Evolutionary conservation across 1,284 basidiomycete species (phyloP), one percentile per base, ranked within the genome.

Genomic region (Heliocybe sulcata): DNA sequence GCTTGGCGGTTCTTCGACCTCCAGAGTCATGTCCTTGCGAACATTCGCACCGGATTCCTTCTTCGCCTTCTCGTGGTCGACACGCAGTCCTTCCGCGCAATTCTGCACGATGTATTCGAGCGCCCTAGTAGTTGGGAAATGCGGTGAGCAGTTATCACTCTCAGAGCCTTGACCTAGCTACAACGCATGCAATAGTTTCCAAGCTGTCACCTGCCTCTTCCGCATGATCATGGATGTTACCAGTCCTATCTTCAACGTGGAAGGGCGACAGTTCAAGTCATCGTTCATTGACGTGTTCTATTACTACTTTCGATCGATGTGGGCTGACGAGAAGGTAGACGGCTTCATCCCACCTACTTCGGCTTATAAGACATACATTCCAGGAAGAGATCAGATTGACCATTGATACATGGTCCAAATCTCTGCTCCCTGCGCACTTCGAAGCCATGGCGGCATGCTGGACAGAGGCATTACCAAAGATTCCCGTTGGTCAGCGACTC

Each of bases 371-470:
- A 42, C 51, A 45, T 33, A 20, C 31, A 38, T 25, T 35, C 10
- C 57, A 90, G 87, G 85, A 87, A 69, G 84, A 87, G 69, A 69
- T 87, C 35, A 74, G 85, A 49, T 63, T 80, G 11, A 71, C 81
- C 2, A 77, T 77, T 1, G 77, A 81, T 57, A 77, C 78, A 1
- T 80, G 80, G 68, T 72, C 78, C 1, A 75, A 78, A 56, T 80
- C 79, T 16, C 68, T 90, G 22, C 74, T 86, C 19, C 79, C 82
- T 3, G 73, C 79, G 25, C 86, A 88, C 67, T 71, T 83, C 50
- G 75, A 82, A 23, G 76, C 79, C 11, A 85, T 90, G 20, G 72
- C 83, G 3, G 64, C 69, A 14, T 89, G 84, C 60, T 90, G 85
- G 81, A 76, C 79, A 54, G 83, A 85, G 61, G 72, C 76, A 8